phyloP scores from a whole-genome alignment of 345 rosid species.

The Lepidium didymum region DNA sequence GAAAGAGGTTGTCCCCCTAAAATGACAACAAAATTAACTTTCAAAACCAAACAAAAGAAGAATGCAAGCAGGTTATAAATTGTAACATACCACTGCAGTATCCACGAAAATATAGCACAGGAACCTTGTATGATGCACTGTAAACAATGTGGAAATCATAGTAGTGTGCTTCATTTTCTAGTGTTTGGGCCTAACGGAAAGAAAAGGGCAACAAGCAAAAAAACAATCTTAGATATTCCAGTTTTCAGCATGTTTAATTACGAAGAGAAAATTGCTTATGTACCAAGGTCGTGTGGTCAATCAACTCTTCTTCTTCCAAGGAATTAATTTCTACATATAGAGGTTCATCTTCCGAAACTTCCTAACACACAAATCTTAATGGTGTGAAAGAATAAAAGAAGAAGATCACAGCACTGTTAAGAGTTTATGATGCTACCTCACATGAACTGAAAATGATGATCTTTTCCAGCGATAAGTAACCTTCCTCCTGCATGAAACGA shows the following conservation, averaged over 20 bases:
- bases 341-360: conserved; percentile 10
- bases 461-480: conserved; percentile 61
- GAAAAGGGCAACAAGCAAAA: background rate
- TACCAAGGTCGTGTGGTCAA: conserved; percentile 64
- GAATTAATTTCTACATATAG: conserved; percentile 24
- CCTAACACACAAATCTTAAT: conserved; percentile 11
- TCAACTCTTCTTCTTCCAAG: conserved; percentile 28
- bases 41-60: background rate
- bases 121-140: conserved; percentile 64
- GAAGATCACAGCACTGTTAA: background rate
- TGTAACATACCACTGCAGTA: conserved; percentile 46
- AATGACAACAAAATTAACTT: background rate
- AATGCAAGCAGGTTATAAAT: background rate
- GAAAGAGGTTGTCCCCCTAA: conserved; percentile 57
- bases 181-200: conserved; percentile 38
- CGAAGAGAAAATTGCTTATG: background rate
- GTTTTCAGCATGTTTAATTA: background rate
- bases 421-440: conserved; percentile 29
- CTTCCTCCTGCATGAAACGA: conserved; percentile 27
- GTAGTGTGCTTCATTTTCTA: conserved; percentile 40
- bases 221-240: background rate
- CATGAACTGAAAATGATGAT: conserved; percentile 29
- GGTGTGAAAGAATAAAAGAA: background rate
- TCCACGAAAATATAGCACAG: conserved; percentile 74
- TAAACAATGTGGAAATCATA: conserved; percentile 73